Evolutionary conservation across 345 rosid species (phyloP).

Genomic region (Bretschneidera sinensis): DNA sequence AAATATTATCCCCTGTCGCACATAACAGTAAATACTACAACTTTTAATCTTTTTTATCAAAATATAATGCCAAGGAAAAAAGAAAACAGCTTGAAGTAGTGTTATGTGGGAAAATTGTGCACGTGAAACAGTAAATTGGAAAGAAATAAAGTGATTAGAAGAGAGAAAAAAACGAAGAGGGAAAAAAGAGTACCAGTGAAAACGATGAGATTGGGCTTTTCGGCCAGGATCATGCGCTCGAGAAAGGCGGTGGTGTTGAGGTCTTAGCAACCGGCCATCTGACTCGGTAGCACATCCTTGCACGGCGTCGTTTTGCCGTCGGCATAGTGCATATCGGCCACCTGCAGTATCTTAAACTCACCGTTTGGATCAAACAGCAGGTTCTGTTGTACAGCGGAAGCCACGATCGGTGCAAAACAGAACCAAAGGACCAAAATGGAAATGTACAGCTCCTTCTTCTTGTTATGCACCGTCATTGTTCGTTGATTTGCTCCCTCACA

Average conservation of each 20-base stretch:
- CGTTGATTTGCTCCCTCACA: too few species aligned
- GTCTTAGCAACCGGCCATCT: constrained; percentile 59
- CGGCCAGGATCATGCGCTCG: constrained; percentile 64
- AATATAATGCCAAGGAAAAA: background rate
- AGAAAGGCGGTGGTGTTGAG: constrained; percentile 83
- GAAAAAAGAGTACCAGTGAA: constrained; percentile 56
- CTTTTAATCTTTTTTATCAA: background rate
- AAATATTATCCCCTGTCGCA: constrained; percentile 72
- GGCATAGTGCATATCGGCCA: constrained; percentile 92
- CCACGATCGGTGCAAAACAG: constrained; percentile 17
- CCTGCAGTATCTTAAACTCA: constrained; percentile 79
- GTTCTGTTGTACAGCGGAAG: constrained; percentile 19
- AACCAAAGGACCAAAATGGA: constrained; percentile 18
- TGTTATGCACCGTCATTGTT: background rate
- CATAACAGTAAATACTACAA: constrained; percentile 1
- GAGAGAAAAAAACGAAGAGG: background rate
- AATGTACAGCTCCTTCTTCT: constrained; percentile 1
- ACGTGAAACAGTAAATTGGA: too few species aligned
- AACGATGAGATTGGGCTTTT: constrained; percentile 77
- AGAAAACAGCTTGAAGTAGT: background rate
- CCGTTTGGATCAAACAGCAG: constrained; percentile 55
- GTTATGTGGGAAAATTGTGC: too few species aligned
- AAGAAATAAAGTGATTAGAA: too few species aligned
- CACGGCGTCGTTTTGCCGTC: constrained; percentile 57
- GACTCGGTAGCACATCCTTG: constrained; percentile 43